Evolutionary conservation across 768 basidiomycete species (phyloP).

Genomic region (Cantharellus cinnabarinus): DNA sequence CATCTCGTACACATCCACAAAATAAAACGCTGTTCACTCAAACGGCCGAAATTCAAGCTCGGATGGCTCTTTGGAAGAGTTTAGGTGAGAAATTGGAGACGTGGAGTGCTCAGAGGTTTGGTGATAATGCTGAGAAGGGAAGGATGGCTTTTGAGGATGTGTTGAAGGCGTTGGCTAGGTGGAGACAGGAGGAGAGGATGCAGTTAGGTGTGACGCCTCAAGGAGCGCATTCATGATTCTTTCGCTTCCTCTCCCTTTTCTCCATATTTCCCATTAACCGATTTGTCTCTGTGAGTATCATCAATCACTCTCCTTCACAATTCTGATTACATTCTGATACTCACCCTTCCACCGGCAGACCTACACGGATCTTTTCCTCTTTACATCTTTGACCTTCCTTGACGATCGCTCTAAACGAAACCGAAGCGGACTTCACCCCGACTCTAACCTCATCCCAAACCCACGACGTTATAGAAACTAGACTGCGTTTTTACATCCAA

Average conservation of each 20-base stretch:
- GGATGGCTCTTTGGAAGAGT: constrained; percentile 59
- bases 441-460: too few species aligned
- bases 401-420: too few species aligned
- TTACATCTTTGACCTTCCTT: too few species aligned
- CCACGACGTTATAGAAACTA: too few species aligned
- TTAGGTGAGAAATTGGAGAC: constrained; percentile 68
- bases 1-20: constrained; percentile 24
- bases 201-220: not conserved
- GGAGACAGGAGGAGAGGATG: not conserved
- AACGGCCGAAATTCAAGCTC: constrained; percentile 80
- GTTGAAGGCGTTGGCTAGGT: constrained; percentile 52
- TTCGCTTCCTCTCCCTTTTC: not conserved
- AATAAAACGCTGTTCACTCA: constrained; percentile 58
- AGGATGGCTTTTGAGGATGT: constrained; percentile 84
- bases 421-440: too few species aligned
- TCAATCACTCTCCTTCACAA: too few species aligned
- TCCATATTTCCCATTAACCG: not conserved
- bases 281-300: too few species aligned
- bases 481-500: too few species aligned
- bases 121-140: constrained; percentile 78
- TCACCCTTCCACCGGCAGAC: too few species aligned
- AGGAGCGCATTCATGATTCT: not conserved
- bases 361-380: too few species aligned
- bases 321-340: too few species aligned
- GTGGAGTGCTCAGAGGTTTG: constrained; percentile 75